phyloP scores from a whole-genome alignment of 805 yeast species.

The Metschnikowia hibisci region DNA sequence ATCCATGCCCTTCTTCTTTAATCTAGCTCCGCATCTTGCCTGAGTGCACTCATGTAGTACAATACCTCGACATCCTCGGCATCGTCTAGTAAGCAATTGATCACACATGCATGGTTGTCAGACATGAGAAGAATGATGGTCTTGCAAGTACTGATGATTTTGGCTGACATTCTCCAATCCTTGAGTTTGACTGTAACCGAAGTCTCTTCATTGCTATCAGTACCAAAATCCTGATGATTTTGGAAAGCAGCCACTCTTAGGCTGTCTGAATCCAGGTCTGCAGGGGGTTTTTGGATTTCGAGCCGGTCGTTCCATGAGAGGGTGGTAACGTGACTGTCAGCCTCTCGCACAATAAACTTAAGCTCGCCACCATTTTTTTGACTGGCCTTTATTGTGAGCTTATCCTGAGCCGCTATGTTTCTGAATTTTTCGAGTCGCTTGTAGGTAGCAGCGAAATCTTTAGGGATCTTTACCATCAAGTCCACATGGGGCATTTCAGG shows the following conservation, averaged over 20 bases:
- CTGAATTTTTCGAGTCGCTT: conserved; percentile 65
- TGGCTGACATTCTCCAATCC: conserved; percentile 68
- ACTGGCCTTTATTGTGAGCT: conserved; percentile 48
- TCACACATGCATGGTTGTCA: conserved; percentile 54
- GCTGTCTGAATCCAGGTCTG: conserved; percentile 22
- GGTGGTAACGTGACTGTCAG: conserved; percentile 48
- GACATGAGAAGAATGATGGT: conserved; percentile 57
- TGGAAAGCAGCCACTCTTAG: conserved; percentile 18
- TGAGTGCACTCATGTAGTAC: conserved; percentile 49
- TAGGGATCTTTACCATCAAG: conserved; percentile 50
- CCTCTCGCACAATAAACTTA: conserved; percentile 52
- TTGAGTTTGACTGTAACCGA: conserved; percentile 51
- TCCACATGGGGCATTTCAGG: conserved; percentile 59
- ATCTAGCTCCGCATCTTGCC: conserved; percentile 5
- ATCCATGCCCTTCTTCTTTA: not conserved
- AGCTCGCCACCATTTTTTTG: conserved; percentile 44
- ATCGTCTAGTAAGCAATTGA: conserved; percentile 66
- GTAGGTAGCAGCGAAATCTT: conserved; percentile 49
- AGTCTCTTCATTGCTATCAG: conserved; percentile 28
- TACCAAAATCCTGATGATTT: conserved; percentile 7
- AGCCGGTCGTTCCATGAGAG: conserved; percentile 57
- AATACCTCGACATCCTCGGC: conserved; percentile 61
- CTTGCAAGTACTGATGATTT: conserved; percentile 57
- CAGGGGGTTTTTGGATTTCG: conserved; percentile 38
- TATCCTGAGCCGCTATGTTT: conserved; percentile 36